These are phyloP conservation scores for Coleophoma eucalyptorum DNA, from an alignment of 2,329 filamentous ascomycete genomes.

Conservation along the genomic window DNA sequence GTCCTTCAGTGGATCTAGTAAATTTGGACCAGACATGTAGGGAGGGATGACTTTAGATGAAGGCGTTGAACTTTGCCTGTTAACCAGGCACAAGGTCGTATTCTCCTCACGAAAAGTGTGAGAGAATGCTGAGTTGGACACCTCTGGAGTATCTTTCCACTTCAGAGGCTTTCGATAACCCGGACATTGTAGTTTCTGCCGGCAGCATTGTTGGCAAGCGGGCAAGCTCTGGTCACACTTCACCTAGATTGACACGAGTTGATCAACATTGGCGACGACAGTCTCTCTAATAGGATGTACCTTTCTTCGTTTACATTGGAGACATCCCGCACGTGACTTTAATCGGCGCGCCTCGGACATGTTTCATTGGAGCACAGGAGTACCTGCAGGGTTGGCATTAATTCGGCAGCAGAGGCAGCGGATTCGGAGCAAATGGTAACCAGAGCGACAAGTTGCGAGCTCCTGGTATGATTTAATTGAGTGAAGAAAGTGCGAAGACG, in stretches of 20 bases:
- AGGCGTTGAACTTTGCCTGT: not conserved
- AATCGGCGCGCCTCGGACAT: constrained; percentile 8
- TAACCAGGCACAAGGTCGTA: not conserved
- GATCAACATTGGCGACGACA: not conserved
- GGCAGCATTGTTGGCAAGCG: constrained; percentile 5
- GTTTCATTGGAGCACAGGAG: not conserved
- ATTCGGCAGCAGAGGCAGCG: too few relatives aligned
- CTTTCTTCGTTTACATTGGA: constrained; percentile 7
- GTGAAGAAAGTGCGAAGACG: not conserved
- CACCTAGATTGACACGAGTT: not conserved
- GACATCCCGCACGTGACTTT: constrained; percentile 8
- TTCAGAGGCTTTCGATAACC: constrained; percentile 8
- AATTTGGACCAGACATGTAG: not conserved
- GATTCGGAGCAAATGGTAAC: too few relatives aligned
- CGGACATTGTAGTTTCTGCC: constrained; percentile 7
- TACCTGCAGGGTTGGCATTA: not conserved
- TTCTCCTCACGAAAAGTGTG: not conserved
- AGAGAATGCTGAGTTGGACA: not conserved
- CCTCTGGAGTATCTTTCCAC: constrained; percentile 2
- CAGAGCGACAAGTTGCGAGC: too few relatives aligned
- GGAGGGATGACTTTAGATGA: not conserved
- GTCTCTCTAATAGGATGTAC: not conserved
- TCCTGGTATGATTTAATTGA: too few relatives aligned
- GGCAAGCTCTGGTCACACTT: constrained; percentile 1
- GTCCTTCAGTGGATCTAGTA: not conserved